A percentile compares a stretch with the other conserved stretches of the same genome.
These are phyloP conservation scores for Senna tora DNA, from an alignment of 306 rosid species.

Conservation along the genomic window DNA sequence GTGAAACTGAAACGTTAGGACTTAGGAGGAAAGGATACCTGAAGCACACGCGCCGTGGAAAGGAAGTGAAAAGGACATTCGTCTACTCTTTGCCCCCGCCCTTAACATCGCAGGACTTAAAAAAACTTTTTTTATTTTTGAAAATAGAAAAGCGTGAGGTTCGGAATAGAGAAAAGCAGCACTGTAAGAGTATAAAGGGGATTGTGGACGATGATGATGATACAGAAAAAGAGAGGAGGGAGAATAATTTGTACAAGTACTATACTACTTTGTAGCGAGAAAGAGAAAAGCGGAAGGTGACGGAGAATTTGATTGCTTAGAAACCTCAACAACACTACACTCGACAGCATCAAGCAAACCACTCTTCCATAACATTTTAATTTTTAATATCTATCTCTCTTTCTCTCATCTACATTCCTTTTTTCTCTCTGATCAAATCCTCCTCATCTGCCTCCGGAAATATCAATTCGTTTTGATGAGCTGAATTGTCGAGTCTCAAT, in stretches of 20 bases:
- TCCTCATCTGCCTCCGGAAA: slow-evolving; percentile 2
- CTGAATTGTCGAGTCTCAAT: slow-evolving; percentile 30
- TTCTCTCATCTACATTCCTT: slow-evolving; percentile 12
- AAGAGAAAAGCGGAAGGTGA: slow-evolving; percentile 42
- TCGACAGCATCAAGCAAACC: slow-evolving; percentile 31
- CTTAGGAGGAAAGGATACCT: too few relatives aligned
- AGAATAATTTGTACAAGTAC: slow-evolving; percentile 27
- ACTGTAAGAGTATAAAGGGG: slow-evolving; percentile 41
- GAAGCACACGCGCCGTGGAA: not conserved
- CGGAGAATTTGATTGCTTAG: slow-evolving; percentile 45
- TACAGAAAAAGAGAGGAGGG: slow-evolving; percentile 41
- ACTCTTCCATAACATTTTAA: slow-evolving; percentile 23
- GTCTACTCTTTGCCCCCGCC: not conserved
- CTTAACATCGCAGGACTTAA: too few relatives aligned
- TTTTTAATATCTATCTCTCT: not conserved
- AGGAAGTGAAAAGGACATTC: not conserved
- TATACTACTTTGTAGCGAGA: slow-evolving; percentile 30
- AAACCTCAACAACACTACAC: slow-evolving; percentile 58
- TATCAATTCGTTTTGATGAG: slow-evolving; percentile 25
- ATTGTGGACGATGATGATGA: not conserved
- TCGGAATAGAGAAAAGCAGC: slow-evolving; percentile 13
- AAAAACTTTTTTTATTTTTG: too few relatives aligned
- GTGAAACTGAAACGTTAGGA: too few relatives aligned
- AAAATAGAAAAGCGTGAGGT: not conserved
- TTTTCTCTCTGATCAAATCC: slow-evolving; percentile 32